Evolutionary conservation across 768 basidiomycete species (phyloP), one percentile per base, ranked within the genome.

Genomic region (Peribolospora kevripleyi): DNA sequence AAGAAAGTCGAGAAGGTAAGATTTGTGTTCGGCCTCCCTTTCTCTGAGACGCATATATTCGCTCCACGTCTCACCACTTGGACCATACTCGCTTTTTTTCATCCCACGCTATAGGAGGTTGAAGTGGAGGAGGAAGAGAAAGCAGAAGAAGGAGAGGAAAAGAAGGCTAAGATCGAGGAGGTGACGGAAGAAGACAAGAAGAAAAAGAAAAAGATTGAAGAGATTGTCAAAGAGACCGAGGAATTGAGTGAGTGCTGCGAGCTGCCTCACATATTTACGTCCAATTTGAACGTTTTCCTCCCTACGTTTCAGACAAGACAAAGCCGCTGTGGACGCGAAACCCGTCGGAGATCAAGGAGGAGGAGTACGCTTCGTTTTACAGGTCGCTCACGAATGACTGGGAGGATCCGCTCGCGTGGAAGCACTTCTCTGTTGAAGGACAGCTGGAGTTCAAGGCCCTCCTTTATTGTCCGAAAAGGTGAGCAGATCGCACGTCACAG

Each of bases 361-460:
- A 98, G 65, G 93, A 97, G 70, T 98, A 98, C 68, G 80, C 66
- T 54, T 70, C 87, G 40, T 98, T 98, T 79, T 98, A 98, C 80
- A 98, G 97, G 79, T 87, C 84, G 69, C 78, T 98, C 71, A 84
- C 84, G 64, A 98, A 98, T 70, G 93, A 98, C 71, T 98, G 93
- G 93, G 93, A 98, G 69, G 93, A 98, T 60, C 93, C 95, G 67
- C 84, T 98, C 53, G 84, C 90, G 42, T 87, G 95, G 68, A 98
- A 95, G 78, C 93, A 97, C 77, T 97, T 97, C 80, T 95, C 91
- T 52, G 91, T 98, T 49, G 93, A 98, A 70, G 93, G 93, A 75
- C 93, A 98, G 68, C 88, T 98, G 61, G 93, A 97, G 70, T 97
- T 98, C 79, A 97, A 95, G 79, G 93, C 91, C 39, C 91, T 98